phyloP scores from a whole-genome alignment of 2,329 filamentous ascomycete species.

The Trichoderma pleuroti region DNA sequence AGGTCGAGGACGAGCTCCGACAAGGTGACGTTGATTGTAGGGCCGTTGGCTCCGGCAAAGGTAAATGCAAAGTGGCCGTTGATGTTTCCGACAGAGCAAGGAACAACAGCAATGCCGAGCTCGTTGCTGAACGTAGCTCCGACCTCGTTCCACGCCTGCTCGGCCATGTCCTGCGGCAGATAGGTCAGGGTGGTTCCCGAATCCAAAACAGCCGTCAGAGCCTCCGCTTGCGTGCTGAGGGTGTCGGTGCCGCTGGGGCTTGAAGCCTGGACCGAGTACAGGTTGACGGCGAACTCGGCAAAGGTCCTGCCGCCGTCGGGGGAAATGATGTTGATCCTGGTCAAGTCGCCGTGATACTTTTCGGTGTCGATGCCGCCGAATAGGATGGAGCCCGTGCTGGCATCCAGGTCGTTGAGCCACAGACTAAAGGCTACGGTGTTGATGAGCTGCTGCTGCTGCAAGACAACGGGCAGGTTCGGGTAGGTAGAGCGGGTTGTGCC shows the following conservation, averaged over 20 bases:
- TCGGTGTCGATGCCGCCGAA: slow-evolving; percentile 78
- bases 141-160: slow-evolving; percentile 51
- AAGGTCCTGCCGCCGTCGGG: slow-evolving; percentile 41
- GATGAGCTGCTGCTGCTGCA: slow-evolving; percentile 62
- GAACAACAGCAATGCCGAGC: slow-evolving; percentile 43
- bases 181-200: slow-evolving; percentile 72
- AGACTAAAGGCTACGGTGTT: slow-evolving; percentile 67
- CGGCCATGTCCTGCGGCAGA: slow-evolving; percentile 59
- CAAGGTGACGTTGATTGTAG: slow-evolving; percentile 51
- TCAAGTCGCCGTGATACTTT: slow-evolving; percentile 65
- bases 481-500: slow-evolving; percentile 37
- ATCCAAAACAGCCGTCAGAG: slow-evolving; percentile 65
- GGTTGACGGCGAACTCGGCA: slow-evolving; percentile 46
- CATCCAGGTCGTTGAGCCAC: slow-evolving; percentile 58
- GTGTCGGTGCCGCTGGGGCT: slow-evolving; percentile 49
- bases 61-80: slow-evolving; percentile 52
- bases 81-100: slow-evolving; percentile 46
- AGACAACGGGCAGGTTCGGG: slow-evolving; percentile 60
- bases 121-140: slow-evolving; percentile 46
- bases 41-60: slow-evolving; percentile 47
- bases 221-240: slow-evolving; percentile 41
- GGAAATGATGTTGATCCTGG: slow-evolving; percentile 53
- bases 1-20: slow-evolving; percentile 53
- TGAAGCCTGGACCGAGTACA: slow-evolving; percentile 46
- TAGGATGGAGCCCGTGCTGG: slow-evolving; percentile 66